These are phyloP conservation scores for Clausena lansium DNA, from an alignment of 345 rosid species.

Conservation along the genomic window DNA sequence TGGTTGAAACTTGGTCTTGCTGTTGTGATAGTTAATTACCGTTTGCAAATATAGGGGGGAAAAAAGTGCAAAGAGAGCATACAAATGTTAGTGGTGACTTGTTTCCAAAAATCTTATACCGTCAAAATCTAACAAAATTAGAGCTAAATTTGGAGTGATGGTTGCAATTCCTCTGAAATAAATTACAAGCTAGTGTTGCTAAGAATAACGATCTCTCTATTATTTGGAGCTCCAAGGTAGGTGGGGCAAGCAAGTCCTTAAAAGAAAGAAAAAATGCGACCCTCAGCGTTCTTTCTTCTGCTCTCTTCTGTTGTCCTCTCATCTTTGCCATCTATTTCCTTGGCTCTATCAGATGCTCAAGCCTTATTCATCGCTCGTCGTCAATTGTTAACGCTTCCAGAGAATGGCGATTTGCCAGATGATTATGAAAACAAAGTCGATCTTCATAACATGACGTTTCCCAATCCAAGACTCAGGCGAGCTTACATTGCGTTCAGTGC, in stretches of 20 bases:
- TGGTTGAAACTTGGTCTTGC: constrained; percentile 3
- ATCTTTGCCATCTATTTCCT: constrained; percentile 11
- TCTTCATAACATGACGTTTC: constrained; percentile 32
- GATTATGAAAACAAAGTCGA: constrained; percentile 28
- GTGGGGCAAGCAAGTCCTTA: constrained; percentile 20
- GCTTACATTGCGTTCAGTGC: constrained; percentile 70
- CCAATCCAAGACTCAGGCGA: constrained; percentile 40
- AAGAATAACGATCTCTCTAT: not conserved
- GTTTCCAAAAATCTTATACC: not conserved
- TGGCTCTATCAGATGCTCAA: constrained; percentile 30
- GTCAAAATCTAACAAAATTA: constrained; percentile 1
- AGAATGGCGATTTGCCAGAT: constrained; percentile 28
- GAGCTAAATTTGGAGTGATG: not conserved
- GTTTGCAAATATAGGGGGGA: not conserved
- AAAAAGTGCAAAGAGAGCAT: not conserved
- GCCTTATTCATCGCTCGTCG: constrained; percentile 36
- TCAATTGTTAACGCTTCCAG: constrained; percentile 30
- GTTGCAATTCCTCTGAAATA: constrained; percentile 6
- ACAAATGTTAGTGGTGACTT: not conserved
- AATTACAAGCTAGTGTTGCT: not conserved
- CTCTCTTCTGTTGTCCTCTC: constrained; percentile 17
- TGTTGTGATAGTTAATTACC: not conserved
- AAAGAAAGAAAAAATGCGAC: constrained; percentile 28
- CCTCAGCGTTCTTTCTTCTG: constrained; percentile 32
- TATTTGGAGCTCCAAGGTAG: constrained; percentile 46